Evolutionary conservation across 495 filamentous ascomycete species (phyloP).

Genomic region (Penicillium antarcticum): DNA sequence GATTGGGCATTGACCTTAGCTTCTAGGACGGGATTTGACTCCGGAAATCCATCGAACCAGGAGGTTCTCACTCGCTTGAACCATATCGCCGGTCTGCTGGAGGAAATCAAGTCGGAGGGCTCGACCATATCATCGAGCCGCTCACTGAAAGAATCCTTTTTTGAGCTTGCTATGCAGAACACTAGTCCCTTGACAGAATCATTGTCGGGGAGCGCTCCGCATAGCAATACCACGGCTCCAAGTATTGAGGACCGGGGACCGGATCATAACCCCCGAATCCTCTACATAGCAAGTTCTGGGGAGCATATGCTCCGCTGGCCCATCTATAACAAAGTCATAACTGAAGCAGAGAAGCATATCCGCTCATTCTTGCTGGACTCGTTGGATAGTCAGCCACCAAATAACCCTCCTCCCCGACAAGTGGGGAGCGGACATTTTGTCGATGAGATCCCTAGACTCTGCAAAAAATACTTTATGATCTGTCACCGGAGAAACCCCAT

Average conservation of each 20-base stretch:
- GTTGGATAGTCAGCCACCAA: slow-evolving; percentile 10
- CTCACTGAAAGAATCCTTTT: slow-evolving; percentile 16
- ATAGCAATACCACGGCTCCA: slow-evolving; percentile 2
- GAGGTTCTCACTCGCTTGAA: slow-evolving; percentile 21
- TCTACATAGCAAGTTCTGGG: slow-evolving; percentile 23
- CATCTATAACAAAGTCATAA: slow-evolving; percentile 18
- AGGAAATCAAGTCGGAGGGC: slow-evolving; percentile 21
- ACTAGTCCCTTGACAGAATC: slow-evolving; percentile 13
- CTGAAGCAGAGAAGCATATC: slow-evolving; percentile 21
- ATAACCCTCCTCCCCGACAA: slow-evolving; percentile 8
- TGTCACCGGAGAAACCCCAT: slow-evolving; percentile 22
- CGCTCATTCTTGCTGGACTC: slow-evolving; percentile 27
- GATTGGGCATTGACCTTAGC: not conserved
- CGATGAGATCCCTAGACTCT: slow-evolving; percentile 18
- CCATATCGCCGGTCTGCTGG: slow-evolving; percentile 21
- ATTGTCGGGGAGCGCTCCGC: slow-evolving; percentile 9
- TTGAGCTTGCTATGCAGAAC: slow-evolving; percentile 13
- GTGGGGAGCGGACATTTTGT: slow-evolving; percentile 11
- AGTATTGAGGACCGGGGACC: slow-evolving; percentile 12
- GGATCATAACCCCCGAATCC: slow-evolving; percentile 21
- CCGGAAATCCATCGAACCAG: slow-evolving; percentile 12
- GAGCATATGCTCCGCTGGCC: slow-evolving; percentile 30
- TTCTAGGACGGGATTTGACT: slow-evolving; percentile 16
- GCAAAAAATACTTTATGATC: slow-evolving; percentile 16
- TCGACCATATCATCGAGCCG: slow-evolving; percentile 15